phyloP scores from a whole-genome alignment of 768 basidiomycete genomes.

The Serendipita sp. region DNA sequence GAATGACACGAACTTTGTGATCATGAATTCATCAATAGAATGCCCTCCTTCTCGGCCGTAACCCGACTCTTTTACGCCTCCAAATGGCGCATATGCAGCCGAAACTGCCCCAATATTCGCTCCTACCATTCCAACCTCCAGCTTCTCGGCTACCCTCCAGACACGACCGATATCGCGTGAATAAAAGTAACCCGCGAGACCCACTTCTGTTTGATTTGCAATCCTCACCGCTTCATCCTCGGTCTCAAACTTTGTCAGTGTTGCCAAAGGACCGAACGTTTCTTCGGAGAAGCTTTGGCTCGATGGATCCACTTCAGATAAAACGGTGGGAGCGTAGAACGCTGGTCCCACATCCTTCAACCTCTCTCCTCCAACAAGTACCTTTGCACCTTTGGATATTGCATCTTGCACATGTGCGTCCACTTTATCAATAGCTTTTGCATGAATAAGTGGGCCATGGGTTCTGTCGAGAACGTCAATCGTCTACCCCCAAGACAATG shows the following conservation, averaged over 20 bases:
- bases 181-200: constrained; percentile 92
- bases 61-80: constrained; percentile 81
- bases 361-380: constrained; percentile 77
- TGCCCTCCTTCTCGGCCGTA: constrained; percentile 71
- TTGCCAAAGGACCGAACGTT: constrained; percentile 88
- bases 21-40: constrained; percentile 83
- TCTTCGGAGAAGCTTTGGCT: constrained; percentile 66
- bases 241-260: constrained; percentile 75
- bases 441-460: constrained; percentile 89
- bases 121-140: constrained; percentile 91
- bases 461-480: constrained; percentile 35
- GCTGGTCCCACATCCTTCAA: constrained; percentile 32
- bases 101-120: constrained; percentile 68
- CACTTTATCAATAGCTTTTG: constrained; percentile 73
- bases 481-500: background rate
- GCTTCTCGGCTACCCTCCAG: constrained; percentile 85
- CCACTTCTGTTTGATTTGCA: constrained; percentile 71
- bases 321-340: constrained; percentile 80
- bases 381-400: constrained; percentile 62
- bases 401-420: constrained; percentile 78
- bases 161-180: constrained; percentile 70
- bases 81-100: constrained; percentile 70
- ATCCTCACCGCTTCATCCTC: constrained; percentile 82
- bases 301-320: constrained; percentile 59
- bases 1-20: constrained; percentile 63